A percentile compares a stretch with the other conserved stretches of the same genome.
Evolutionary conservation across 257 asterid species (phyloP).

Genomic region (Rehmannia glutinosa): DNA sequence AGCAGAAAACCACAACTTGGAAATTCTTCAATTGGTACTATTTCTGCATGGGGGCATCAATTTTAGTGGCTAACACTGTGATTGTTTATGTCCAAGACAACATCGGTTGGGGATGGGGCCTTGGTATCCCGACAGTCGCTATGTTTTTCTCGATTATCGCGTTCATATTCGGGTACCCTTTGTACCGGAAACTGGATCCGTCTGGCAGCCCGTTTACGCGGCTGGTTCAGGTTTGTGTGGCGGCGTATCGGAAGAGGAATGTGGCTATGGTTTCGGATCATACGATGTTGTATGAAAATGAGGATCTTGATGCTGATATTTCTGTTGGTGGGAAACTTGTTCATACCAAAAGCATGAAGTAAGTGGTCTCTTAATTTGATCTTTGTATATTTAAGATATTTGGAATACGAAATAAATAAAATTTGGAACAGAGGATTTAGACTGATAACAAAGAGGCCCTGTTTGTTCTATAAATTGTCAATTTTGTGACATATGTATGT

Average conservation of each 20-base stretch:
- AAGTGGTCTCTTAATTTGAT: conserved; percentile 17
- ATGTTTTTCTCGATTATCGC: conserved; percentile 61
- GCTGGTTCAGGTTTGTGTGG: conserved; percentile 60
- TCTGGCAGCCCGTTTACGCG: conserved; percentile 86
- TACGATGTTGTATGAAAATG: conserved; percentile 42
- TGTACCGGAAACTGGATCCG: conserved; percentile 63
- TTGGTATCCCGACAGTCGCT: conserved; percentile 63
- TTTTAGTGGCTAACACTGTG: conserved; percentile 64
- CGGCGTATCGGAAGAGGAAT: conserved; percentile 67
- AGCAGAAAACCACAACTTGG: conserved; percentile 64
- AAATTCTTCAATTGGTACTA: conserved; percentile 93
- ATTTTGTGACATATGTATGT: no score
- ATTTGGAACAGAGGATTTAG: no score
- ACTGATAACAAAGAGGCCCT: no score
- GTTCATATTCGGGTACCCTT: conserved; percentile 60
- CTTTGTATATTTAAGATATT: no score
- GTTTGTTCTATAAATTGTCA: no score
- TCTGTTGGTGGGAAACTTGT: conserved; percentile 61
- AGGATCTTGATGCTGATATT: conserved; percentile 54
- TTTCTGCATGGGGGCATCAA: conserved; percentile 78
- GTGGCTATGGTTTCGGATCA: conserved; percentile 24
- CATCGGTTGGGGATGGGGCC: conserved; percentile 84
- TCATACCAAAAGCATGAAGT: conserved; percentile 60
- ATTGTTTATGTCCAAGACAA: conserved; percentile 70
- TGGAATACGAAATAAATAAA: no score